Conservation (phyloP, 495 filamentous ascomycete species). For the Bacidia rubella region DNA sequence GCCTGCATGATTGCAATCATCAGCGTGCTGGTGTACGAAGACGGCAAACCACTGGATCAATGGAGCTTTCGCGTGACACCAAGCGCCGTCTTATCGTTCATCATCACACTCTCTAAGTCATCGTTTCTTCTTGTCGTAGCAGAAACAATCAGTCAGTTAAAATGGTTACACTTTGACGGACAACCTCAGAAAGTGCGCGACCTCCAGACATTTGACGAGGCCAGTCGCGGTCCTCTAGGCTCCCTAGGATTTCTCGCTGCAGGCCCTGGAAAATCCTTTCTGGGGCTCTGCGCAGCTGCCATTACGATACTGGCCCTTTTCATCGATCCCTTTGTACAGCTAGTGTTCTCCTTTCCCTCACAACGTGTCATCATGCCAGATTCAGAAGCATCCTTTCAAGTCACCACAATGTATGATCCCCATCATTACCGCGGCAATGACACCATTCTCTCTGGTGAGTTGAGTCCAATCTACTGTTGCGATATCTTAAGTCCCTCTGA, state of each 20-base stretch:
- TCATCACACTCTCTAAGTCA: slow-evolving; percentile 22
- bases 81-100: slow-evolving; percentile 24
- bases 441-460: no score
- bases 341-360: not conserved
- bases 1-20: slow-evolving; percentile 1
- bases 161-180: slow-evolving; percentile 25
- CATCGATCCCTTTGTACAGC: not conserved
- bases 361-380: not conserved
- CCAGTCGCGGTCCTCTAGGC: slow-evolving; percentile 29
- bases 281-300: not conserved
- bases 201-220: slow-evolving; percentile 25
- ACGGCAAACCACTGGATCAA: not conserved
- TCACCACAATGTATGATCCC: not conserved
- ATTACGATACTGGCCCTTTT: not conserved
- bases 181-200: slow-evolving; percentile 16
- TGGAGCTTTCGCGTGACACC: slow-evolving; percentile 16
- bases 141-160: slow-evolving; percentile 24
- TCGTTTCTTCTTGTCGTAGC: slow-evolving; percentile 21
- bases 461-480: no score
- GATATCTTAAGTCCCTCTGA: not conserved
- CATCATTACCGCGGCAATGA: no score
- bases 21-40: not conserved
- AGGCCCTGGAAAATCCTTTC: not conserved
- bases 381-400: not conserved
- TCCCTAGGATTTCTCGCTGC: slow-evolving; percentile 21